Evolutionary conservation across 2,329 filamentous ascomycete genomes (phyloP).

Genomic region (Lasiodiplodia sp.): DNA sequence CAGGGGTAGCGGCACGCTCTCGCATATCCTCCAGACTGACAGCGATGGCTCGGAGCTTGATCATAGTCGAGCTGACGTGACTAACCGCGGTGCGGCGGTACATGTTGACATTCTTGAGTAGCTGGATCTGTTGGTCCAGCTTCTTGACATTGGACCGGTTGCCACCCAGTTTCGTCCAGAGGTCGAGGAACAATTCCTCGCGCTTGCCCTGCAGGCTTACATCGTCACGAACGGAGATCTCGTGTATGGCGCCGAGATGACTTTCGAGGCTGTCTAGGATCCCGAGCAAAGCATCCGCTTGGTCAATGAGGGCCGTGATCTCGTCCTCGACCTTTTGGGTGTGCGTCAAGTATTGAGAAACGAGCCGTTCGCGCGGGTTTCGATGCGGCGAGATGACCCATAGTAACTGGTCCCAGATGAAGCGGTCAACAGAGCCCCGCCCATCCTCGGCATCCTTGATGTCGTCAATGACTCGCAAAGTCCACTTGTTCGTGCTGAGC

Average conservation of each 20-base stretch:
- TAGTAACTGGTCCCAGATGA: conserved; percentile 43
- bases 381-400: conserved; percentile 47
- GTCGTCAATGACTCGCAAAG: conserved; percentile 45
- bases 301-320: conserved; percentile 70
- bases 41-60: conserved; percentile 77
- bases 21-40: conserved; percentile 74
- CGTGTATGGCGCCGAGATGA: conserved; percentile 72
- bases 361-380: conserved; percentile 59
- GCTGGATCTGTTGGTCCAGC: conserved; percentile 67
- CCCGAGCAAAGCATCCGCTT: conserved; percentile 72
- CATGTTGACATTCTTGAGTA: conserved; percentile 69
- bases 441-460: conserved; percentile 40
- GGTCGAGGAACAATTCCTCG: conserved; percentile 70
- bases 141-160: conserved; percentile 68
- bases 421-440: conserved; percentile 46
- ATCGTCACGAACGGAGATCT: conserved; percentile 70
- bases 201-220: conserved; percentile 64
- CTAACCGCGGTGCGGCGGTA: conserved; percentile 71
- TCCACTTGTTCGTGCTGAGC: conserved; percentile 78
- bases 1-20: conserved; percentile 73
- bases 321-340: conserved; percentile 73
- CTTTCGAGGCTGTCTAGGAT: conserved; percentile 73
- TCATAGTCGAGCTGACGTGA: conserved; percentile 73
- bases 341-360: conserved; percentile 79
- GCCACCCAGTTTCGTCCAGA: conserved; percentile 79